These are phyloP conservation scores for Talaromyces marneffei DNA, from an alignment of 2,329 filamentous ascomycete genomes.

Conservation along the genomic window DNA sequence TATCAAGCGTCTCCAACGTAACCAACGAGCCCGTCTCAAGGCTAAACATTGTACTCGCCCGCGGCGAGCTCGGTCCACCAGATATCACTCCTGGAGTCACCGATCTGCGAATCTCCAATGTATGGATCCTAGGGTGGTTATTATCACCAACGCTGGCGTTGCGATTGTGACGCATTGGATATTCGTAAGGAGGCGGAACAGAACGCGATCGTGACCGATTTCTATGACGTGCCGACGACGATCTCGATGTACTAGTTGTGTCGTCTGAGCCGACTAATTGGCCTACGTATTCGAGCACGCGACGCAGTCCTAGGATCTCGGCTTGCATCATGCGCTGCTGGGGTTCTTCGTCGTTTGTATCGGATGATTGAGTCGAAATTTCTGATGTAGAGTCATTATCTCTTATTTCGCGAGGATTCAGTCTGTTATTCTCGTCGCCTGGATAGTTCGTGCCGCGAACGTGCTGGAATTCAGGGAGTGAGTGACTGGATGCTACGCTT, in stretches of 20 bases:
- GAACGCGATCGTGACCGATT: constrained; percentile 7
- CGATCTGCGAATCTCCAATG: background rate
- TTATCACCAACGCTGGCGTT: background rate
- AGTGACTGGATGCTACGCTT: constrained; percentile 31
- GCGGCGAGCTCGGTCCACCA: constrained; percentile 24
- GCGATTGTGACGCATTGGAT: background rate
- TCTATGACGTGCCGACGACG: constrained; percentile 19
- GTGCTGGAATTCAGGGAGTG: constrained; percentile 38
- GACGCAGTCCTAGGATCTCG: constrained; percentile 48
- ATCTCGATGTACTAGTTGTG: background rate
- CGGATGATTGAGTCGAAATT: background rate
- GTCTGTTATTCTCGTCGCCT: background rate
- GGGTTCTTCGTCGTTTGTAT: constrained; percentile 25
- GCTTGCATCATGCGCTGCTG: constrained; percentile 43
- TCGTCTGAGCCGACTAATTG: constrained; percentile 41
- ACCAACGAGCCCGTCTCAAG: constrained; percentile 23
- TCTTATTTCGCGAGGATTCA: background rate
- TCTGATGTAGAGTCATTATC: background rate
- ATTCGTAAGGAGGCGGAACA: constrained; percentile 5
- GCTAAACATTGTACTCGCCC: constrained; percentile 25
- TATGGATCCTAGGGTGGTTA: background rate
- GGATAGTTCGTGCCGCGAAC: constrained; percentile 24
- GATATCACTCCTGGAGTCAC: background rate
- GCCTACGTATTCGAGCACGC: constrained; percentile 50
- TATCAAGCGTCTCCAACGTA: constrained; percentile 26